These are phyloP conservation scores for Alternaria metachromatica DNA, from an alignment of 2,329 filamentous ascomycete genomes.

Conservation along the genomic window DNA sequence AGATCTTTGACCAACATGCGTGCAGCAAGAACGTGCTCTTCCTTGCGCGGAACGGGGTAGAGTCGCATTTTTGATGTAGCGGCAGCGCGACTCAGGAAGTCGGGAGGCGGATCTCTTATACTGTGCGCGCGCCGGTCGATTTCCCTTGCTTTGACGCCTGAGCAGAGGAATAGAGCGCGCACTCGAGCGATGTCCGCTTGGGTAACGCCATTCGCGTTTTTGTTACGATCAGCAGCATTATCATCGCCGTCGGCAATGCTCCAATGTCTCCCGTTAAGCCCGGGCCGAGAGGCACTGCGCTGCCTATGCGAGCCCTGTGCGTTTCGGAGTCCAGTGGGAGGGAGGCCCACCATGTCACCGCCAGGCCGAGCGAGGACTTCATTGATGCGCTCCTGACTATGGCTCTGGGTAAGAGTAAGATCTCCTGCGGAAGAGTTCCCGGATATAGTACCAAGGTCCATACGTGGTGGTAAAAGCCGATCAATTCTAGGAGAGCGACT, in stretches of 20 bases:
- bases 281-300: constrained; percentile 43
- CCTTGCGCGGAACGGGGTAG: constrained; percentile 57
- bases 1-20: constrained; percentile 58
- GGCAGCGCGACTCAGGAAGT: constrained; percentile 50
- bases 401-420: constrained; percentile 30
- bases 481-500: constrained; percentile 53
- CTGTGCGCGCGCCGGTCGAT: constrained; percentile 71
- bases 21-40: constrained; percentile 63
- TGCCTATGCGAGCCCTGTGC: constrained; percentile 15
- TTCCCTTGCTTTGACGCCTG: constrained; percentile 88
- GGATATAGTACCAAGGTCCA: constrained; percentile 51
- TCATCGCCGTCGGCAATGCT: constrained; percentile 60
- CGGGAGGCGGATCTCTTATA: constrained; percentile 36
- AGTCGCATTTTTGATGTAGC: constrained; percentile 52
- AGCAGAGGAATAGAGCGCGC: constrained; percentile 76
- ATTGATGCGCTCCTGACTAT: constrained; percentile 38
- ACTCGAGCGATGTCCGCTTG: constrained; percentile 81
- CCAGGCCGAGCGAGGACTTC: constrained; percentile 42
- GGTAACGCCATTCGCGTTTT: constrained; percentile 39
- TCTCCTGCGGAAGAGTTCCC: constrained; percentile 26
- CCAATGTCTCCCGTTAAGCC: constrained; percentile 59
- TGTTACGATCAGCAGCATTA: constrained; percentile 42
- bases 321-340: constrained; percentile 39
- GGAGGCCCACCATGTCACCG: constrained; percentile 33
- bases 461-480: constrained; percentile 57